These are phyloP conservation scores for Liriodendron chinense DNA, from an alignment of 164 flowering plant genomes.

Conservation along the genomic window DNA sequence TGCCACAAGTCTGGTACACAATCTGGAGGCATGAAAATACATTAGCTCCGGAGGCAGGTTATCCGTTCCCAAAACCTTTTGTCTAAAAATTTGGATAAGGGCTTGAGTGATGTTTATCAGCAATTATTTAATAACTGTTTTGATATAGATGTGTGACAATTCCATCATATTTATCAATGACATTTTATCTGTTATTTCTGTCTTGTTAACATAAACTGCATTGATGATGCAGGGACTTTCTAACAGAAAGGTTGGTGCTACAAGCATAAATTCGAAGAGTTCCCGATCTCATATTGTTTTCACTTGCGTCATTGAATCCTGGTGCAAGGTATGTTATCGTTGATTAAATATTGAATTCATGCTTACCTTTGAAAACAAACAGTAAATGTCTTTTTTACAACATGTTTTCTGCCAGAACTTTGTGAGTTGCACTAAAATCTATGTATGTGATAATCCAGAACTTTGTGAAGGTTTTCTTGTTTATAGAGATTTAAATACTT, in stretches of 20 bases:
- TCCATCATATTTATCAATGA: neutral
- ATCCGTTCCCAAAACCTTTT: neutral
- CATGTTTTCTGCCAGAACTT: too few relatives aligned
- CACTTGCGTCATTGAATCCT: slow-evolving; percentile 80
- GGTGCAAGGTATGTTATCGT: slow-evolving; percentile 76
- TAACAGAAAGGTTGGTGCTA: slow-evolving; percentile 82
- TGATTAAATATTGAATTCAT: neutral
- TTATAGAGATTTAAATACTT: neutral
- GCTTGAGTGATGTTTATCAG: too few relatives aligned
- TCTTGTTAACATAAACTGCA: neutral
- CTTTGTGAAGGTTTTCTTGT: neutral
- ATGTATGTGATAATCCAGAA: too few relatives aligned
- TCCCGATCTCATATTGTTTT: slow-evolving; percentile 91
- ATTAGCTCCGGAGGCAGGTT: neutral
- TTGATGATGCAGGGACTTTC: slow-evolving; percentile 82
- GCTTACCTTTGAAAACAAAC: neutral
- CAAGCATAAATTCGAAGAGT: slow-evolving; percentile 86
- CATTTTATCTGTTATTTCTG: neutral
- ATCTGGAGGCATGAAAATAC: neutral
- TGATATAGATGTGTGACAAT: too few relatives aligned
- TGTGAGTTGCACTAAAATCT: too few relatives aligned
- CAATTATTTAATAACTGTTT: too few relatives aligned
- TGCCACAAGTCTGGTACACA: neutral
- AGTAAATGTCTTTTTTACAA: too few relatives aligned
- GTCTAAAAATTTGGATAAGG: too few relatives aligned